phyloP scores from a whole-genome alignment of 345 rosid genomes.

The Noccaea caerulescens region DNA sequence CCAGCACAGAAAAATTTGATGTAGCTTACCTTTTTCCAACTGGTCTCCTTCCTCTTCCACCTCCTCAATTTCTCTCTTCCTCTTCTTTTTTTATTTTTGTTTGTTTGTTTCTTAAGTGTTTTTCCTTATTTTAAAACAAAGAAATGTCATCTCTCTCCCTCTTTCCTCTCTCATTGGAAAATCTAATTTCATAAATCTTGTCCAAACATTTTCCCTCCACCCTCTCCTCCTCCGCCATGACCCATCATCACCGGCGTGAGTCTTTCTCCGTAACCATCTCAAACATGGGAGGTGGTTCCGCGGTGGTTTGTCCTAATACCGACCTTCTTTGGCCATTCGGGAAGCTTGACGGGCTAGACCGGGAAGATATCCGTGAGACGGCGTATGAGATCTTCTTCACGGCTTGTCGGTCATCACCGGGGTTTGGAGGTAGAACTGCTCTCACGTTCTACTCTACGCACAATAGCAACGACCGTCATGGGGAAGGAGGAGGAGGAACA shows the following conservation, averaged over 20 bases:
- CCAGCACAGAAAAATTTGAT: slow-evolving; percentile 39
- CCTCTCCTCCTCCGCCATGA: slow-evolving; percentile 46
- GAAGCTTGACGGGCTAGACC: slow-evolving; percentile 56
- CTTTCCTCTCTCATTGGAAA: slow-evolving; percentile 54
- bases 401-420: slow-evolving; percentile 81
- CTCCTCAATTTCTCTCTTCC: slow-evolving; percentile 25
- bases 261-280: slow-evolving; percentile 51
- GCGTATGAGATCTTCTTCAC: slow-evolving; percentile 93
- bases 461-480: slow-evolving; percentile 45
- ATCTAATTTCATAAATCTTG: slow-evolving; percentile 43
- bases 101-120: slow-evolving; percentile 24
- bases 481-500: slow-evolving; percentile 48
- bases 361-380: slow-evolving; percentile 74
- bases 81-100: slow-evolving; percentile 9
- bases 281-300: slow-evolving; percentile 40
- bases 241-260: slow-evolving; percentile 58
- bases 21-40: slow-evolving; percentile 44
- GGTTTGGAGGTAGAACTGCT: slow-evolving; percentile 80
- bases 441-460: slow-evolving; percentile 63
- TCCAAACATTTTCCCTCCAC: slow-evolving; percentile 28
- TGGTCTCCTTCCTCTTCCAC: slow-evolving; percentile 32
- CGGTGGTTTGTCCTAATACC: slow-evolving; percentile 37
- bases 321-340: slow-evolving; percentile 85
- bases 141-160: slow-evolving; percentile 46
- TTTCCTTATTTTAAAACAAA: slow-evolving; percentile 43